phyloP scores from a whole-genome alignment of 768 basidiomycete genomes.

The Leccinellum albellum region DNA sequence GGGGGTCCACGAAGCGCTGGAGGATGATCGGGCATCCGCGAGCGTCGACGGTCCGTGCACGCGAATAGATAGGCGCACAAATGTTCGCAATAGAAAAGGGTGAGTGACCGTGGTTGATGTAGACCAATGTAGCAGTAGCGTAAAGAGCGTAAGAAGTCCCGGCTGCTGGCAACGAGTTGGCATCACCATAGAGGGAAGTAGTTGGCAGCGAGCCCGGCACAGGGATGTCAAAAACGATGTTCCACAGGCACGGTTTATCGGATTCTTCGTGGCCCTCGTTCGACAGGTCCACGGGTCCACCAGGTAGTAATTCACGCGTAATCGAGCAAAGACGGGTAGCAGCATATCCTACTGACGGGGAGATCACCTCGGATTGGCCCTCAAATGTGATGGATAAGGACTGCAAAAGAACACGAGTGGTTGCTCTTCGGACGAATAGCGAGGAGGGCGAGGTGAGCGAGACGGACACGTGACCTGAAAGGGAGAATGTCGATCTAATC shows the following conservation, averaged over 20 bases:
- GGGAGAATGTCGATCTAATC: conserved; percentile 76
- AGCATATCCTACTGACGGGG: conserved; percentile 62
- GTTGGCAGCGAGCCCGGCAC: conserved; percentile 91
- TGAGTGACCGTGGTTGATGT: conserved; percentile 39
- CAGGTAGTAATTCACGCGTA: conserved; percentile 52
- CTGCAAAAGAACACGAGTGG: conserved; percentile 54
- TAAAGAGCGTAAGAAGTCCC: conserved; percentile 66
- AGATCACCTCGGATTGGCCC: conserved; percentile 76
- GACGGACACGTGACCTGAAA: conserved; percentile 77
- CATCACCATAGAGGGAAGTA: conserved; percentile 46
- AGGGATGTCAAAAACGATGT: conserved; percentile 73
- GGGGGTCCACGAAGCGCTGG: conserved; percentile 50
- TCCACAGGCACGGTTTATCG: conserved; percentile 58
- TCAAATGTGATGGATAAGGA: conserved; percentile 79
- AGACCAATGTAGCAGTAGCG: conserved; percentile 59
- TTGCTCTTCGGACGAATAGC: conserved; percentile 49
- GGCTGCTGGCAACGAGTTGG: conserved; percentile 34
- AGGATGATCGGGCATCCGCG: conserved; percentile 41
- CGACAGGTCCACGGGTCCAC: conserved; percentile 54
- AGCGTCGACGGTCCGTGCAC: conserved; percentile 39
- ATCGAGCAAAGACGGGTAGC: conserved; percentile 64
- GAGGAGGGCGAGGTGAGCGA: conserved; percentile 55
- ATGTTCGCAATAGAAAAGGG: conserved; percentile 49
- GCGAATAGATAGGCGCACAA: conserved; percentile 54
- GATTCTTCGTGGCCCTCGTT: conserved; percentile 63